Evolutionary conservation across 2,329 filamentous ascomycete genomes (phyloP), one percentile per base, ranked within the genome.

Genomic region (Phyllachora maydis): DNA sequence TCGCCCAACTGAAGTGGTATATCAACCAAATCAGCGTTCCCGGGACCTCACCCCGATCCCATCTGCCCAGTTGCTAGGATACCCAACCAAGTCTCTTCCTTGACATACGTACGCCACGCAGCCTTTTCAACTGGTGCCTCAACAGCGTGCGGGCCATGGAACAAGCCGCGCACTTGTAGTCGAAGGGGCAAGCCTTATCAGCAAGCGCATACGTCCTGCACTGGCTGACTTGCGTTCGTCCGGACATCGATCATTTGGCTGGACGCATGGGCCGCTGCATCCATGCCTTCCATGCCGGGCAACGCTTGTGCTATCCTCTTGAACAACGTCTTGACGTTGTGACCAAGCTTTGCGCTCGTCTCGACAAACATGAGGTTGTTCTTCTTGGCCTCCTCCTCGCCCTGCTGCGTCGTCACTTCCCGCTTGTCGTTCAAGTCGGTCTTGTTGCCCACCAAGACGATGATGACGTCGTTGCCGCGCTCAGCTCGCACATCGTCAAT

Each of bases 301-400:
- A 98, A 57, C 18, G 90, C 88, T 52, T 98, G 88, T 19, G 90
- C 88, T 66, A 98, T 98, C 57, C 82, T 75, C 61, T 83, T 79
- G 57, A 98, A 98, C 28, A 98, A 59, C 36, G 75, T 78, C 63
- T 98, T 98, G 37, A 98, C 90, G 45, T 98, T 98, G 52, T 95
- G 82, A 19, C 90, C 83, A 8, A 92, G 63, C 62, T 98, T 98
- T 26, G 88, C 88, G 48, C 82, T 93, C 26, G 88, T 98, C 61
- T 98, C 88, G 39, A 98, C 88, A 43, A 98, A 98, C 78, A 98
- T 93, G 36, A 93, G 58, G 35, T 88, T 88, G 50, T 92, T 85
- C 60, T 85, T 85, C 65, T 91, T 92, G 20, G 85, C 85, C 54
- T 98, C 88, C 39, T 95, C 88, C 50, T 98, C 88, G 29, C 88